These are phyloP conservation scores for Conticribra guillardii DNA, from an alignment of 108 stramenopile species.

Conservation along the genomic window DNA sequence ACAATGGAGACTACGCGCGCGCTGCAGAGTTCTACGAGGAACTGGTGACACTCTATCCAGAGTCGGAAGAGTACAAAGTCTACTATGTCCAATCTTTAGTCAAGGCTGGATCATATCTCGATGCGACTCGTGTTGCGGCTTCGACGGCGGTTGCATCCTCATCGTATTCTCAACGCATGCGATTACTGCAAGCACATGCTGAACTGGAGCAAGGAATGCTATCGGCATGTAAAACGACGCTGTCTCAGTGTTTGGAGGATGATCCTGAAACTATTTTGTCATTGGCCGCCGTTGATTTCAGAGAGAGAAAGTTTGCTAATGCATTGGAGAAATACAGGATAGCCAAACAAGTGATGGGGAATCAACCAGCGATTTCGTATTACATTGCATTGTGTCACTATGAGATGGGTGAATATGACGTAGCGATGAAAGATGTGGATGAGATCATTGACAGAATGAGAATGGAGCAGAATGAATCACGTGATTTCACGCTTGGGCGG, in stretches of 20 bases:
- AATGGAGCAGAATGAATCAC: conserved; percentile 46
- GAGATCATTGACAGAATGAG: conserved; percentile 72
- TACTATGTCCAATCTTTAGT: conserved; percentile 86
- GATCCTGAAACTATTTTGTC: conserved; percentile 81
- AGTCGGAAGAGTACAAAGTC: conserved; percentile 80
- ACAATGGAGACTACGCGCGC: conserved; percentile 57
- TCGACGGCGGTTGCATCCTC: conserved; percentile 6
- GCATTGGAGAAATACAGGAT: conserved; percentile 72
- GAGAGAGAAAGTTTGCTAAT: conserved; percentile 68
- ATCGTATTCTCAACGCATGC: conserved; percentile 66
- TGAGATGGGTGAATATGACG: conserved; percentile 63
- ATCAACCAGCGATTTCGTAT: conserved; percentile 80
- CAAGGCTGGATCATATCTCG: conserved; percentile 63
- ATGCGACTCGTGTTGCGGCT: conserved; percentile 56
- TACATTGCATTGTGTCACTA: conserved; percentile 89
- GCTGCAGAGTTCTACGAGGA: conserved; percentile 79
- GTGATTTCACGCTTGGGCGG: conserved; percentile 63
- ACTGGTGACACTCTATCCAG: conserved; percentile 71
- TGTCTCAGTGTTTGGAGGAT: conserved; percentile 70
- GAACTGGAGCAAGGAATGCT: conserved; percentile 85
- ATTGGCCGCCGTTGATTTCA: conserved; percentile 74
- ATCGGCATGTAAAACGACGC: conserved; percentile 52
- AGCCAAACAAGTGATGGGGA: conserved; percentile 74
- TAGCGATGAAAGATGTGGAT: conserved; percentile 60
- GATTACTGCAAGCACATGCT: conserved; percentile 68